Evolutionary conservation across 1,284 basidiomycete genomes (phyloP).

Genomic region (Naganishia liquefaciens): DNA sequence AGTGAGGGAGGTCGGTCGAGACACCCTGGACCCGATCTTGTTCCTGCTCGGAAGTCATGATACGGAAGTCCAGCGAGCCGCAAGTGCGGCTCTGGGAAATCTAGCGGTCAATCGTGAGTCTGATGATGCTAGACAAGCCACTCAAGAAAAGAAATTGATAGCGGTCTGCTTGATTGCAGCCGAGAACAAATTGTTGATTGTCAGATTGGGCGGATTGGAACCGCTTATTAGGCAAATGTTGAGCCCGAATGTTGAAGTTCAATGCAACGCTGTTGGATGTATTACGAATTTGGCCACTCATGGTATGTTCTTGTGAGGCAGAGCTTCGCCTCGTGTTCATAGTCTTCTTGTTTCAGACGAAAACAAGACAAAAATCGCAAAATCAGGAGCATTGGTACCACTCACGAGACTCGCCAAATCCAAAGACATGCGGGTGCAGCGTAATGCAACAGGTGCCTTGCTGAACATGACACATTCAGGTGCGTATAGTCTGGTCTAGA

Average conservation of each 20-base stretch:
- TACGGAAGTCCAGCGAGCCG: slow-evolving; percentile 96
- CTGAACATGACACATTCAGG: slow-evolving; percentile 99
- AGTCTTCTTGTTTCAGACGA: slow-evolving; percentile 64
- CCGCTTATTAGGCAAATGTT: slow-evolving; percentile 99
- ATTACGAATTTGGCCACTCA: slow-evolving; percentile 99
- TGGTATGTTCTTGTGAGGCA: slow-evolving; percentile 61
- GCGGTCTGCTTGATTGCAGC: too few relatives aligned
- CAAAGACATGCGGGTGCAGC: slow-evolving; percentile 98
- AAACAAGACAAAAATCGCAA: slow-evolving; percentile 99
- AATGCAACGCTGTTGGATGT: slow-evolving; percentile 99
- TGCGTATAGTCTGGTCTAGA: slow-evolving; percentile 51
- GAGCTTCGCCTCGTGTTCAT: background rate
- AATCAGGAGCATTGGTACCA: slow-evolving; percentile 95
- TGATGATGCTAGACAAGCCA: background rate
- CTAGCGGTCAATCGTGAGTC: slow-evolving; percentile 92
- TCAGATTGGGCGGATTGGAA: slow-evolving; percentile 95
- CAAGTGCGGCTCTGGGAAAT: slow-evolving; percentile 97
- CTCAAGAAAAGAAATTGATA: too few relatives aligned
- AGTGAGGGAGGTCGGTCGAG: slow-evolving; percentile 91
- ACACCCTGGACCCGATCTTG: slow-evolving; percentile 97
- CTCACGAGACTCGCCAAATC: slow-evolving; percentile 94
- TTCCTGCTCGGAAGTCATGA: slow-evolving; percentile 98
- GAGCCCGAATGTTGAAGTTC: slow-evolving; percentile 97
- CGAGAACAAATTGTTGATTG: slow-evolving; percentile 98
- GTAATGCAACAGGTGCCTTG: slow-evolving; percentile 96